A percentile compares a stretch with the other conserved stretches of the same genome.
These are phyloP conservation scores for Scutellaria barbata DNA, from an alignment of 257 asterid species.

Conservation along the genomic window DNA sequence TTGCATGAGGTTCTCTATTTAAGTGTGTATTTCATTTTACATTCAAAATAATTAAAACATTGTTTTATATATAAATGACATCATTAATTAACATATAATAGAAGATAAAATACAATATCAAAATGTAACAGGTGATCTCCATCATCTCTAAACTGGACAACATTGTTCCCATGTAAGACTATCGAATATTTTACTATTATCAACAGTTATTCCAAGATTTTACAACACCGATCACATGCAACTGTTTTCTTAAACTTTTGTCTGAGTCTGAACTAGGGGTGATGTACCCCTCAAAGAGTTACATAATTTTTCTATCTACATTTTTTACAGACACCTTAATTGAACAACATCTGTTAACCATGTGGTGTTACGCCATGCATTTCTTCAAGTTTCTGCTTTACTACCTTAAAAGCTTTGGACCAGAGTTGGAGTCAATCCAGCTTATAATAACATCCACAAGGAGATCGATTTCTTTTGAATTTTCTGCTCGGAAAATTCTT, in stretches of 20 bases:
- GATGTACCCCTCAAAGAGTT: neutral
- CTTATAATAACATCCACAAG: conserved; percentile 67
- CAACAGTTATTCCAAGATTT: too few species aligned
- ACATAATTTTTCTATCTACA: neutral
- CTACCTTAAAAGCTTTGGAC: conserved; percentile 56
- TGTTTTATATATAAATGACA: too few species aligned
- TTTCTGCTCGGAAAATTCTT: conserved; percentile 53
- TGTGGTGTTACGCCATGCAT: neutral
- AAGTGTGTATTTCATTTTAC: too few species aligned
- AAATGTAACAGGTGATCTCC: too few species aligned
- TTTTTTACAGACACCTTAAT: neutral
- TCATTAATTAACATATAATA: too few species aligned
- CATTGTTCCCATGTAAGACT: too few species aligned
- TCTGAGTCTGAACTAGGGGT: neutral
- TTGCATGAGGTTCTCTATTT: too few species aligned
- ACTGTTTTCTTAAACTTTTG: neutral
- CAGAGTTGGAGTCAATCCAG: conserved; percentile 76
- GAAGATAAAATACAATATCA: too few species aligned
- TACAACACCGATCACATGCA: neutral
- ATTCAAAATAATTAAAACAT: too few species aligned
- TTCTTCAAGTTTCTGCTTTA: conserved; percentile 2
- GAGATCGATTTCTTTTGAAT: conserved; percentile 63
- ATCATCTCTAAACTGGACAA: too few species aligned
- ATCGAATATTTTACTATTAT: too few species aligned
- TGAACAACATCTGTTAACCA: neutral